phyloP scores from a whole-genome alignment of 2,329 filamentous ascomycete species.

The Ophioceras dolichostomum region DNA sequence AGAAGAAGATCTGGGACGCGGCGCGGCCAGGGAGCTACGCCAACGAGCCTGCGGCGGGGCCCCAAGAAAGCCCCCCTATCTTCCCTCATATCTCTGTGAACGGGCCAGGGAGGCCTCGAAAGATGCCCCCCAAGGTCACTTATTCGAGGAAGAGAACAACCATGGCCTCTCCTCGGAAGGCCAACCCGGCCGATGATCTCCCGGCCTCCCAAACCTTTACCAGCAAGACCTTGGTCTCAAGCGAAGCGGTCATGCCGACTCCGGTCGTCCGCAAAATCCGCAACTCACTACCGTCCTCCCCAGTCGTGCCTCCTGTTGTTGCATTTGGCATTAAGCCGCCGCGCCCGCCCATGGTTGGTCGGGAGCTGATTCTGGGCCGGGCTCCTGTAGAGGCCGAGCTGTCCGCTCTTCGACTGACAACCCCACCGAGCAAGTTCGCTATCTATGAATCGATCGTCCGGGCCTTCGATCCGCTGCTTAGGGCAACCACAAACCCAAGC shows the following conservation, averaged over 20 bases:
- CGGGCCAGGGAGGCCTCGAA: not conserved
- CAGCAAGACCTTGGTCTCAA: not conserved
- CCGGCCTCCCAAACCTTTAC: conserved; percentile 5
- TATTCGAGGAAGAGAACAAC: conserved; percentile 10
- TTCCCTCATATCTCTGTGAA: not conserved
- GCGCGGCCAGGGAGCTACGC: no score
- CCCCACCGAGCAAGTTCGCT: conserved; percentile 16
- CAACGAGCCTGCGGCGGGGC: no score
- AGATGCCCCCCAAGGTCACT: conserved; percentile 6
- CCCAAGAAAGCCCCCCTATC: not conserved
- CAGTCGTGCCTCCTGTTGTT: conserved; percentile 8
- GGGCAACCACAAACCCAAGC: conserved; percentile 24
- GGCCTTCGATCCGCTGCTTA: conserved; percentile 30
- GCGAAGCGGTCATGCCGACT: conserved; percentile 17
- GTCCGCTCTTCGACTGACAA: conserved; percentile 17
- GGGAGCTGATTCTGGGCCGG: no score
- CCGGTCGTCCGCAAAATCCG: conserved; percentile 18
- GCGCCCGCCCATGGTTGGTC: no score
- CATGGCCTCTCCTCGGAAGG: conserved; percentile 3
- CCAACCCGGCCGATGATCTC: conserved; percentile 2
- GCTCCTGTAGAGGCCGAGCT: conserved; percentile 21
- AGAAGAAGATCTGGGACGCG: no score
- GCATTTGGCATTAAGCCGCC: no score
- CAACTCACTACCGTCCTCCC: conserved; percentile 16
- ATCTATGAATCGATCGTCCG: conserved; percentile 32